Evolutionary conservation across 1,139 yeast species (phyloP).

Genomic region (Lodderomyces metapsilosis): DNA sequence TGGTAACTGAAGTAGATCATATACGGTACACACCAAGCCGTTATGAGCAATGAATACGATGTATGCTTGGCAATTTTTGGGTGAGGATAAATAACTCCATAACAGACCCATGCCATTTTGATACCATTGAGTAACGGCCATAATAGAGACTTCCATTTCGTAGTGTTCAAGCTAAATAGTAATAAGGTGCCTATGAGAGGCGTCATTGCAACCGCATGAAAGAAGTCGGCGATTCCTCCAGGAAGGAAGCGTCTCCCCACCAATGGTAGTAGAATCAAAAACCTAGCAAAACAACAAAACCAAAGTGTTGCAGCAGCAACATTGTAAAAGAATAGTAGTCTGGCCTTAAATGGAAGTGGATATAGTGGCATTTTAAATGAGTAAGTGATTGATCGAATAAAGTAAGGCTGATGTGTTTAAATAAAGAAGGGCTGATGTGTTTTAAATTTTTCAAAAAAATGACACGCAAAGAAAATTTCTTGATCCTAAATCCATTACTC

Average conservation of each 20-base stretch:
- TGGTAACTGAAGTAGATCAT: constrained; percentile 46
- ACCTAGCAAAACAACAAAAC: constrained; percentile 51
- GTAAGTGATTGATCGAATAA: background rate
- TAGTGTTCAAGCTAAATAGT: constrained; percentile 17
- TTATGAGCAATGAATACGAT: constrained; percentile 46
- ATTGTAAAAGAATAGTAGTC: constrained; percentile 36
- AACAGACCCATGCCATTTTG: constrained; percentile 43
- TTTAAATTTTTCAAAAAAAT: background rate
- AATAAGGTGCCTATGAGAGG: constrained; percentile 31
- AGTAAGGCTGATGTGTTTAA: background rate
- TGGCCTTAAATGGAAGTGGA: constrained; percentile 33
- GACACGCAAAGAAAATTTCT: background rate
- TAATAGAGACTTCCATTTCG: constrained; percentile 14
- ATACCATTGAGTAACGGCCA: constrained; percentile 33
- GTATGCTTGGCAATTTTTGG: constrained; percentile 52
- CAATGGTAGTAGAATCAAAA: constrained; percentile 53
- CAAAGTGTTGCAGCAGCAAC: constrained; percentile 45
- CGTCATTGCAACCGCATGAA: constrained; percentile 42
- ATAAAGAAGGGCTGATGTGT: background rate
- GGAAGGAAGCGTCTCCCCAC: constrained; percentile 64
- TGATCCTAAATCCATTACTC: background rate
- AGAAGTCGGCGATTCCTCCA: constrained; percentile 69
- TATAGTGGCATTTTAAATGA: constrained; percentile 20
- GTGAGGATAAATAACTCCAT: constrained; percentile 45
- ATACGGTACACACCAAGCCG: constrained; percentile 44